Base-by-base conservation (phyloP, 768 basidiomycete genomes). In the Cubamyces lactineus region DNA sequence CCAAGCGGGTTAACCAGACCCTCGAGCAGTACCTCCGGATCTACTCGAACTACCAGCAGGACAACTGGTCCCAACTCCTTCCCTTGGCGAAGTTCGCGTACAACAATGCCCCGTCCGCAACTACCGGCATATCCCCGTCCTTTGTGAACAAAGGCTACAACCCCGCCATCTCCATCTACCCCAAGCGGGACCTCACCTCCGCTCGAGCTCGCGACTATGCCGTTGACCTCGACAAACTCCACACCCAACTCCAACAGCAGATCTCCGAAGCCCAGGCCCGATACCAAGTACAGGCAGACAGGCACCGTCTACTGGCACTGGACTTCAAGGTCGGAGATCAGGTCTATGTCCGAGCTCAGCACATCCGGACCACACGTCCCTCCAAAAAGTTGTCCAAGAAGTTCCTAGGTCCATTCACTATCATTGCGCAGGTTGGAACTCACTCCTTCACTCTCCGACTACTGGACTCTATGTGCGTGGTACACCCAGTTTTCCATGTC, bases 401-500 rank as follows among this genome's bases (percentile, higher is more conserved):
- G n/a, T n/a, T n/a, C n/a, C n/a, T n/a, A n/a, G n/a, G n/a, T n/a
- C n/a, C n/a, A n/a, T n/a, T n/a, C n/a, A n/a, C n/a, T n/a, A n/a
- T n/a, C n/a, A n/a, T n/a, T n/a, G n/a, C n/a, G n/a, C n/a, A n/a
- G n/a, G n/a, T n/a, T n/a, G n/a, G n/a, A n/a, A n/a, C n/a, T n/a
- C n/a, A n/a, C n/a, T n/a, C n/a, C n/a, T n/a, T n/a, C n/a, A n/a
- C n/a, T n/a, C n/a, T n/a, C n/a, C n/a, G 57, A 13, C 62, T 73
- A 4, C 72, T 65, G 7, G 51, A 69, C 48, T 58, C 55, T 19
- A 57, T 71, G 40, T 21, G 47, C 17, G 21, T 57, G 19, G 61
- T 72, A 1, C 67, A 71, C 48, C 69, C 68, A 2, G 54, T 69
- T 5, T 70, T 70, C 57, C 67, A 71, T 39, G 59, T 69, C 9